Conservation (phyloP, 345 rosid species). For the Conringia planisiliqua region DNA sequence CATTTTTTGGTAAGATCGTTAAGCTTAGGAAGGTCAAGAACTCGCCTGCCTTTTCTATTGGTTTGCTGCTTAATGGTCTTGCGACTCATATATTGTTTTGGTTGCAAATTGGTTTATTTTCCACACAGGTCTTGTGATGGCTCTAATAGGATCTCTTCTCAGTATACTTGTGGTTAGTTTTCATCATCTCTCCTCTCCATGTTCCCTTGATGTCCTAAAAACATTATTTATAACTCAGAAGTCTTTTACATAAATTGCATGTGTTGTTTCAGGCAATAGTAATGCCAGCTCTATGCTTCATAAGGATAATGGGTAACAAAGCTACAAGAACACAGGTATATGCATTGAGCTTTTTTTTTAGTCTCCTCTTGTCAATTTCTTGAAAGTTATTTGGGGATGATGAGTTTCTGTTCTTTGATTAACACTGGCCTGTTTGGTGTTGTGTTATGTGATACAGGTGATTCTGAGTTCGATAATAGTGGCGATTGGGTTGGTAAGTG, state of each 20-base stretch:
- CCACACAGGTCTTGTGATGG: conserved; percentile 71
- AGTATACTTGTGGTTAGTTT: conserved; percentile 72
- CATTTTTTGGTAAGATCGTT: conserved; percentile 70
- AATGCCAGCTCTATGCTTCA: conserved; percentile 74
- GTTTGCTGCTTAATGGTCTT: neutral
- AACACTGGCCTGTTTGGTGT: neutral
- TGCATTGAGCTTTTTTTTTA: neutral
- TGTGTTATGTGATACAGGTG: conserved; percentile 38
- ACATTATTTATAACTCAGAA: neutral
- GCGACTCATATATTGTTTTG: neutral
- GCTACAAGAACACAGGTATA: conserved; percentile 68
- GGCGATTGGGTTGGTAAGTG: conserved; percentile 50
- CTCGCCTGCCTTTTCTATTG: neutral
- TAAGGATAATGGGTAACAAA: conserved; percentile 64
- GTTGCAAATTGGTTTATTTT: neutral
- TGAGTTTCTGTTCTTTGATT: neutral
- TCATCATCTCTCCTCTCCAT: neutral
- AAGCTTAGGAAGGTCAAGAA: neutral
- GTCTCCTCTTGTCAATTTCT: neutral
- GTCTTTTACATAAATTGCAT: neutral
- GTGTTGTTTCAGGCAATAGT: conserved; percentile 59
- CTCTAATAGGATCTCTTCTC: conserved; percentile 86
- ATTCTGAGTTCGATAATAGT: conserved; percentile 38
- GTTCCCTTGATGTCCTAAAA: neutral
- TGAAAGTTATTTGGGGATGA: neutral